phyloP scores from a whole-genome alignment of 2,329 filamentous ascomycete species.

The Ciborinia camelliae region DNA sequence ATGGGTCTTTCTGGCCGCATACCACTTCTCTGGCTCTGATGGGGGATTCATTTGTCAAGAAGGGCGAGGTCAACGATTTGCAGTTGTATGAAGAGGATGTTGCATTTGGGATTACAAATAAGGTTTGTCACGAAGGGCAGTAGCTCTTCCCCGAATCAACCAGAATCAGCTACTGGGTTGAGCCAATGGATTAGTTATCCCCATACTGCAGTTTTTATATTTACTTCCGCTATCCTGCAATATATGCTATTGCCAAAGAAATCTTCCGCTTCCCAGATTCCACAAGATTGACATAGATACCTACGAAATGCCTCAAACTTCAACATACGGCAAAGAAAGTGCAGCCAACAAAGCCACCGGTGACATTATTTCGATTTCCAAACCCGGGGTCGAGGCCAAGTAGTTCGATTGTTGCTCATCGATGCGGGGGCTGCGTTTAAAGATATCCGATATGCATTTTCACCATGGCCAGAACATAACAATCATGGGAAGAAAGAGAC shows the following conservation, averaged over 20 bases:
- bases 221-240: background rate
- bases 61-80: background rate
- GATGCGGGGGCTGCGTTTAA: conserved; percentile 37
- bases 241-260: background rate
- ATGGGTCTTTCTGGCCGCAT: background rate
- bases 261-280: background rate
- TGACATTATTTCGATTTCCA: conserved; percentile 38
- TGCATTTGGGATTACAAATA: conserved; percentile 3
- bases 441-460: conserved; percentile 36
- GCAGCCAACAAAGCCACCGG: conserved; percentile 36
- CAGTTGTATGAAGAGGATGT: background rate
- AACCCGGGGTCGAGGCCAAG: conserved; percentile 37
- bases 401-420: conserved; percentile 32
- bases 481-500: conserved; percentile 26
- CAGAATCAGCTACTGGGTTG: background rate
- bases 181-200: background rate
- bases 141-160: background rate
- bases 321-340: conserved; percentile 26
- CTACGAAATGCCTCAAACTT: conserved; percentile 4
- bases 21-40: background rate
- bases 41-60: background rate
- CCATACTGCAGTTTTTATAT: background rate
- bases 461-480: conserved; percentile 36
- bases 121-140: background rate
- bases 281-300: background rate